Evolutionary conservation across 345 rosid genomes (phyloP).

Genomic region (Populus deltoides): DNA sequence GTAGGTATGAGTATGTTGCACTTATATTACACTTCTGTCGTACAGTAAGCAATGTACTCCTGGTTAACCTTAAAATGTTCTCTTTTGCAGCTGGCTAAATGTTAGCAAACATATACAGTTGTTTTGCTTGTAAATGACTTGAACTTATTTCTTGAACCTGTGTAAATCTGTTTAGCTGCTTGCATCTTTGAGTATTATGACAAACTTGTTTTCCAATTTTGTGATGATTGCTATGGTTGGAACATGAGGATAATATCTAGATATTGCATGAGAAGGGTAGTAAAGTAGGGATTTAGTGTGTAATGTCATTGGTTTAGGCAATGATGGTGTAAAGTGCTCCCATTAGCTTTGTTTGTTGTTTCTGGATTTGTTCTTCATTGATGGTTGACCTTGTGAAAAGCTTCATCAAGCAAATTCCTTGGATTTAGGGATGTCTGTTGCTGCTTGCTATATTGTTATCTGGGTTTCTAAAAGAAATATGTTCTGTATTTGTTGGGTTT

Average conservation of each 20-base stretch:
- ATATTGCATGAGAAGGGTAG: not conserved
- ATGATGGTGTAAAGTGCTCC: not conserved
- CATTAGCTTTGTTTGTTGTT: not conserved
- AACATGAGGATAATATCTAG: not conserved
- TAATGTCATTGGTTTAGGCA: not conserved
- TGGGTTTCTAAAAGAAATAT: not conserved
- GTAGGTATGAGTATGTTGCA: slow-evolving; percentile 44
- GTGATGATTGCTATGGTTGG: not conserved
- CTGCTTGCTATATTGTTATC: not conserved
- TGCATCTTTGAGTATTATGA: not conserved
- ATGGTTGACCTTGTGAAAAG: not conserved
- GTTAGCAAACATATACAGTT: not conserved
- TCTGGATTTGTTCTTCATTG: not conserved
- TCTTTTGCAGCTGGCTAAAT: not conserved
- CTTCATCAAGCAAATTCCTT: not conserved
- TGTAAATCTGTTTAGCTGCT: not conserved
- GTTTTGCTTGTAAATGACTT: not conserved
- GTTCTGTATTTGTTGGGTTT: not conserved
- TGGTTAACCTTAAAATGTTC: not conserved
- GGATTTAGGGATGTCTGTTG: not conserved
- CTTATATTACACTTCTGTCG: slow-evolving; percentile 32
- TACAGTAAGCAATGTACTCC: slow-evolving; percentile 30
- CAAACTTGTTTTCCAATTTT: not conserved
- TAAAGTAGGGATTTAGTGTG: not conserved
- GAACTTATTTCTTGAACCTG: not conserved